phyloP scores from a whole-genome alignment of 1,284 basidiomycete species.

The Microbotryum scabiosae region DNA sequence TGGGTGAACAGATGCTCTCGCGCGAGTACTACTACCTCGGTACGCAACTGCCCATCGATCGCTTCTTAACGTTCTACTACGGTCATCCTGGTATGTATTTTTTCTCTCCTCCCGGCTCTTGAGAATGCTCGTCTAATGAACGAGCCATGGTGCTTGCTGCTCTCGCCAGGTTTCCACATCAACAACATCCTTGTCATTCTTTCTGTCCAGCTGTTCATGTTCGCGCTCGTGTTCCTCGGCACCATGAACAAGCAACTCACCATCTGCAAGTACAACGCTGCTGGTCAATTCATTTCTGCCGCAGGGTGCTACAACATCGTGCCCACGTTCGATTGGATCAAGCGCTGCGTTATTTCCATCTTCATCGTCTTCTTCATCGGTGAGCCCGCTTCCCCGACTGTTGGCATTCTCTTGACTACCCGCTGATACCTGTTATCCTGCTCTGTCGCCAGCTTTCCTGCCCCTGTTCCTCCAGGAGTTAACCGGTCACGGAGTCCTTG shows the following conservation, averaged over 20 bases:
- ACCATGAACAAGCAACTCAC: constrained; percentile 70
- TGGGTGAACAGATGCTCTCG: constrained; percentile 99
- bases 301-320: constrained; percentile 84
- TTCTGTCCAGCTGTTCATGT: constrained; percentile 84
- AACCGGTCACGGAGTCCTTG: constrained; percentile 80
- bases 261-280: constrained; percentile 64
- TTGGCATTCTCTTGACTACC: not conserved
- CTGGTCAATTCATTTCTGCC: constrained; percentile 59
- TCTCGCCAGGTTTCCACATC: constrained; percentile 71
- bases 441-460: constrained; percentile 27
- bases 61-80: constrained; percentile 99
- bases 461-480: constrained; percentile 83
- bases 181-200: constrained; percentile 98
- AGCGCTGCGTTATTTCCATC: constrained; percentile 87
- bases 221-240: constrained; percentile 76
- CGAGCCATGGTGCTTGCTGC: too few relatives aligned
- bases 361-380: constrained; percentile 90
- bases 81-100: constrained; percentile 66
- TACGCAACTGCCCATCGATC: constrained; percentile 95
- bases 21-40: constrained; percentile 98
- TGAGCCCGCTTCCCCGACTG: constrained; percentile 5
- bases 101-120: not conserved
- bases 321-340: constrained; percentile 86
- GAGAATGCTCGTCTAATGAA: too few relatives aligned
- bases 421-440: not conserved